Percentiles rank a stretch among this genome's conserved stretches.
phyloP scores from a whole-genome alignment of 2,329 filamentous ascomycete species.

The Colletotrichum coccodes region DNA sequence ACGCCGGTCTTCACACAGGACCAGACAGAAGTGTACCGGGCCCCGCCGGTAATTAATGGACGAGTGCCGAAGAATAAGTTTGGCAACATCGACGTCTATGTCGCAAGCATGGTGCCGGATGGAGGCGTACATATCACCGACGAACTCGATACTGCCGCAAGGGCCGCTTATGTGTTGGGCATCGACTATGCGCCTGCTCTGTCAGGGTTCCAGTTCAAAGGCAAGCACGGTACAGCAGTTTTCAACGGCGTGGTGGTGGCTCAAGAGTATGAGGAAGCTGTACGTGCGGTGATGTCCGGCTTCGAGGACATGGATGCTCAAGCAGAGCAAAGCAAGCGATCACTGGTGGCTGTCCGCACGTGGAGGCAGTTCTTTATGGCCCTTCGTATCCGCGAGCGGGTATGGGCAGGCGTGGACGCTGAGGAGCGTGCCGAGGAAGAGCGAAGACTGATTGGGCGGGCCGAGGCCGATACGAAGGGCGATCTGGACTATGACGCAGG shows the following conservation, averaged over 20 bases:
- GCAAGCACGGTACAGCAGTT: constrained; percentile 86
- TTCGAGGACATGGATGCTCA: constrained; percentile 74
- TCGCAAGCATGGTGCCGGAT: constrained; percentile 87
- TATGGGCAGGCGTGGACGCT: constrained; percentile 68
- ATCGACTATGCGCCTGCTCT: constrained; percentile 92
- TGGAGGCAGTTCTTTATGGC: constrained; percentile 77
- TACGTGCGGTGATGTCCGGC: constrained; percentile 74
- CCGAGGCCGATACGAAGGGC: background rate
- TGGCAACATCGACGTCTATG: constrained; percentile 93
- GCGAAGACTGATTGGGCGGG: constrained; percentile 1
- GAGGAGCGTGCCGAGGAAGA: constrained; percentile 55
- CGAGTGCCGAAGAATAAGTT: constrained; percentile 89
- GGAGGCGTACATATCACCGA: constrained; percentile 78
- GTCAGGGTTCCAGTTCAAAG: constrained; percentile 89
- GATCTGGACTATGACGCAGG: background rate
- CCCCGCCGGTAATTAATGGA: constrained; percentile 80
- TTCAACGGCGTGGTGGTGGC: constrained; percentile 83
- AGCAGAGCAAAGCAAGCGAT: constrained; percentile 74
- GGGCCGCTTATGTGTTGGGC: constrained; percentile 79
- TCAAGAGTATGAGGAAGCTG: constrained; percentile 74
- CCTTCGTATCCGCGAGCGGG: constrained; percentile 78
- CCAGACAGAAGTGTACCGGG: constrained; percentile 78
- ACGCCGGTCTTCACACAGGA: constrained; percentile 69
- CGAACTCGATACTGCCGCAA: constrained; percentile 65
- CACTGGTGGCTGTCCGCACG: constrained; percentile 77